A percentile compares a stretch with the other conserved stretches of the same genome.
These are phyloP conservation scores for Anthracocystis setariae DNA, from an alignment of 1,284 basidiomycete species.

Conservation along the genomic window DNA sequence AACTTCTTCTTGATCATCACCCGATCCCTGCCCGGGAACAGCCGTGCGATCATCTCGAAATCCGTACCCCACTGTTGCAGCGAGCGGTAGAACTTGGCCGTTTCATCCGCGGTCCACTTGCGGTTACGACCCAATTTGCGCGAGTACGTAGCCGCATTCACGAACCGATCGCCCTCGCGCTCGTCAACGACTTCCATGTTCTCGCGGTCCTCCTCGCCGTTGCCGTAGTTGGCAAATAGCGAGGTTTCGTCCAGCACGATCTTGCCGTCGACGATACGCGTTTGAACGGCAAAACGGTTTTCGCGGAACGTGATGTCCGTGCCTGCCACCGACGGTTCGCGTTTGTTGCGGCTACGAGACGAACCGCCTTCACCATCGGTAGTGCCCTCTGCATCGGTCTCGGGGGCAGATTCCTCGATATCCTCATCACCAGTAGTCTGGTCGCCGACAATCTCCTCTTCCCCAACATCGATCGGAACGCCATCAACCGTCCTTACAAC, in stretches of 20 bases:
- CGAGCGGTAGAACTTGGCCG: conserved; percentile 83
- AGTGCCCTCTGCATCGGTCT: conserved; percentile 37
- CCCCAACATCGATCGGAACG: conserved; percentile 23
- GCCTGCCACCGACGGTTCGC: conserved; percentile 33
- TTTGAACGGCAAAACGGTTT: conserved; percentile 65
- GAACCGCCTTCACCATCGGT: conserved; percentile 30
- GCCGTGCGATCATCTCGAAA: conserved; percentile 86
- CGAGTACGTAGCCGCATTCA: conserved; percentile 83
- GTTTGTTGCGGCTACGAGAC: conserved; percentile 19
- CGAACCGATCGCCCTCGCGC: conserved; percentile 75
- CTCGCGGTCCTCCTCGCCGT: conserved; percentile 71
- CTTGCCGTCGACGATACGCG: conserved; percentile 67
- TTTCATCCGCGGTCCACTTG: conserved; percentile 86
- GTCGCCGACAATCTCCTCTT: conserved; percentile 27
- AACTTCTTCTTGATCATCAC: conserved; percentile 91
- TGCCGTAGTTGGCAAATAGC: conserved; percentile 63
- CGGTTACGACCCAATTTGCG: conserved; percentile 73
- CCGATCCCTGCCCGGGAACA: conserved; percentile 84
- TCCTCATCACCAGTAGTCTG: conserved; percentile 27
- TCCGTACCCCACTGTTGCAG: conserved; percentile 88
- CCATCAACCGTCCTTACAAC: conserved; percentile 20
- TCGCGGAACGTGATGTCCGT: conserved; percentile 57
- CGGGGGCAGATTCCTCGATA: conserved; percentile 18
- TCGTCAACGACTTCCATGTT: conserved; percentile 83
- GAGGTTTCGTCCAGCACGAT: conserved; percentile 68